These are phyloP conservation scores for Leptographium procerum DNA, from an alignment of 2,329 filamentous ascomycete species.

Conservation along the genomic window DNA sequence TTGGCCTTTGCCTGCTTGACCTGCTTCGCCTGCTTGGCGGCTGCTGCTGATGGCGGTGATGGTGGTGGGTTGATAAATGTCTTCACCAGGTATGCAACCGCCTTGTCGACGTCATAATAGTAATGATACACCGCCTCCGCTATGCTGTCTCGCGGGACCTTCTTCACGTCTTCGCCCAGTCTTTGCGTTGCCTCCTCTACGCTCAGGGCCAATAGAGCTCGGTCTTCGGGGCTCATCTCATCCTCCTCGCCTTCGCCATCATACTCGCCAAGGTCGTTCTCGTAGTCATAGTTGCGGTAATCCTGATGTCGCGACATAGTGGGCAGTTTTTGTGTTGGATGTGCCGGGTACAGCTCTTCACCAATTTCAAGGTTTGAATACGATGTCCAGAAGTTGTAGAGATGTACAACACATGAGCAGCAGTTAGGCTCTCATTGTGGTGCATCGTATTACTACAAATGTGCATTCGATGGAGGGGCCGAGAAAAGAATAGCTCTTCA, in stretches of 20 bases:
- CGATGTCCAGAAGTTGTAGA: background rate
- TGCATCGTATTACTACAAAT: no score
- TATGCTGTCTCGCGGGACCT: constrained; percentile 54
- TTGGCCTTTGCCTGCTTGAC: constrained; percentile 16
- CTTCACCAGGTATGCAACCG: constrained; percentile 68
- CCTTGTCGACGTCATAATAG: constrained; percentile 84
- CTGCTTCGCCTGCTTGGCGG: no score
- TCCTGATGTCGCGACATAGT: constrained; percentile 35
- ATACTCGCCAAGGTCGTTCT: constrained; percentile 40
- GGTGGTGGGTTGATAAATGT: constrained; percentile 37
- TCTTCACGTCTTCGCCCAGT: constrained; percentile 48
- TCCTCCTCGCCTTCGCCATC: constrained; percentile 34
- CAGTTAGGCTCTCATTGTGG: no score
- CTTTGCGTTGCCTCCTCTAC: constrained; percentile 54
- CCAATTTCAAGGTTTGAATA: no score
- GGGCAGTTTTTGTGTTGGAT: background rate
- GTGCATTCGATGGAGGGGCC: no score
- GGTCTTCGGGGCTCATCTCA: constrained; percentile 36
- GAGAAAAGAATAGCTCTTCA: no score
- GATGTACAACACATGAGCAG: no score
- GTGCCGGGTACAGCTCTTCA: background rate
- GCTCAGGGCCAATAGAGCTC: constrained; percentile 45
- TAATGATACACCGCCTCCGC: constrained; percentile 92
- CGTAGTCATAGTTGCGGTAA: constrained; percentile 37
- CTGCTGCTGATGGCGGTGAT: constrained; percentile 24